These are phyloP conservation scores for Saccharomycopsis crataegensis DNA, from an alignment of 1,139 yeast genomes.

Conservation along the genomic window DNA sequence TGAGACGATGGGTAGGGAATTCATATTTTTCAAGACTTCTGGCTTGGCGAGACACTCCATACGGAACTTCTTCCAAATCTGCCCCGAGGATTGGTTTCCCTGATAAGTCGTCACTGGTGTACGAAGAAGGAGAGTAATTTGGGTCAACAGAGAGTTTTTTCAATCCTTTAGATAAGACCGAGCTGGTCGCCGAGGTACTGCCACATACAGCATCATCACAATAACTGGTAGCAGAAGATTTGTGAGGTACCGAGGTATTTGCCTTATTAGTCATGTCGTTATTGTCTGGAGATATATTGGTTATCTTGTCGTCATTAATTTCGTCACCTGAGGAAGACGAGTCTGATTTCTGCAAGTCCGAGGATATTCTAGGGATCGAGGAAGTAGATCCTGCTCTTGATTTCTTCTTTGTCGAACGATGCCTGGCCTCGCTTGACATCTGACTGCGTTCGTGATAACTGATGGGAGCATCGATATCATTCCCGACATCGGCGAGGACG, in stretches of 20 bases:
- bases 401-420: neutral
- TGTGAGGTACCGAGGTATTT: neutral
- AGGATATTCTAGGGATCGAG: conserved; percentile 20
- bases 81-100: conserved; percentile 34
- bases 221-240: neutral
- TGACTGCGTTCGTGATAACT: conserved; percentile 34
- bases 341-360: conserved; percentile 8
- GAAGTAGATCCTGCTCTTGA: conserved; percentile 6
- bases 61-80: conserved; percentile 93
- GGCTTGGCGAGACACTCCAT: conserved; percentile 86
- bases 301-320: neutral
- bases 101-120: neutral
- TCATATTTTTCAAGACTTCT: conserved; percentile 54
- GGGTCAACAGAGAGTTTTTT: neutral
- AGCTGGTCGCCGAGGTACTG: neutral
- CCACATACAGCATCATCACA: neutral
- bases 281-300: neutral
- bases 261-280: neutral
- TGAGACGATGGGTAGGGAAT: conserved; percentile 83
- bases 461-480: conserved; percentile 67
- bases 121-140: too few relatives aligned
- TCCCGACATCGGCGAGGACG: conserved; percentile 69
- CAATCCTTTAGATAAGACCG: neutral
- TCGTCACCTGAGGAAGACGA: neutral
- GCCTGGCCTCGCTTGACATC: neutral